Evolutionary conservation across 257 asterid species (phyloP), one percentile per base, ranked within the genome.

Genomic region (Nicotiana tabacum): DNA sequence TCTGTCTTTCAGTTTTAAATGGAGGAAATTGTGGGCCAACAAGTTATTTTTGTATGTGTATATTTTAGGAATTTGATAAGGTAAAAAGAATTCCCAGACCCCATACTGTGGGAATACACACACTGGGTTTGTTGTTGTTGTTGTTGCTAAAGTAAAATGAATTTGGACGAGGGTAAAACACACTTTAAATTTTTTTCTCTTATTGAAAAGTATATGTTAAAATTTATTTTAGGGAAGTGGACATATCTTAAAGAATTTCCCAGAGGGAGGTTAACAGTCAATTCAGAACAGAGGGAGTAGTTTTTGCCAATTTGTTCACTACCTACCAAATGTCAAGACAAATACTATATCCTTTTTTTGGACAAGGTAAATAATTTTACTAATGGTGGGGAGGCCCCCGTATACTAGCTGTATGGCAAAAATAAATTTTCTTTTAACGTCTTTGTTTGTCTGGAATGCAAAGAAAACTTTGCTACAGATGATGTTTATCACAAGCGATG

Each of bases 211-310:
- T 33, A 10, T 17, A 16, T 67, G 51, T 9, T 67, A 8, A 10
- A 67, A 66, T 33, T 67, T 32, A 11, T 39, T 67, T 67, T 66
- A 30, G 48, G 43, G 5, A 15, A 32, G 72, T 32, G 72, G n/a
- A 32, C 46, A 66, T 64, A 16, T 64, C 69, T 39, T 69, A n/a
- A 69, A 39, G 43, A 69, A 69, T 72, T 60, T 46, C 21, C 57
- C 57, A n/a, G 57, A 69, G 78, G 56, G 30, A 46, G 37, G 78
- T 43, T 46, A n/a, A 1, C 13, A 3, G 37, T 21, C 21, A 72
- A 29, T 72, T 72, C 32, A 46, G 37, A 72, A 39, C n/a, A 72
- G 78, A 21, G 78, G 56, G 77, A 72, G 78, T 72, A 46, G 37
- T 43, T 21, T 37, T 18, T 29, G 37, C 82, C 78, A n/a, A 67